These are phyloP conservation scores for Purpureocillium takamizusanense DNA, from an alignment of 2,329 filamentous ascomycete species.

Conservation along the genomic window DNA sequence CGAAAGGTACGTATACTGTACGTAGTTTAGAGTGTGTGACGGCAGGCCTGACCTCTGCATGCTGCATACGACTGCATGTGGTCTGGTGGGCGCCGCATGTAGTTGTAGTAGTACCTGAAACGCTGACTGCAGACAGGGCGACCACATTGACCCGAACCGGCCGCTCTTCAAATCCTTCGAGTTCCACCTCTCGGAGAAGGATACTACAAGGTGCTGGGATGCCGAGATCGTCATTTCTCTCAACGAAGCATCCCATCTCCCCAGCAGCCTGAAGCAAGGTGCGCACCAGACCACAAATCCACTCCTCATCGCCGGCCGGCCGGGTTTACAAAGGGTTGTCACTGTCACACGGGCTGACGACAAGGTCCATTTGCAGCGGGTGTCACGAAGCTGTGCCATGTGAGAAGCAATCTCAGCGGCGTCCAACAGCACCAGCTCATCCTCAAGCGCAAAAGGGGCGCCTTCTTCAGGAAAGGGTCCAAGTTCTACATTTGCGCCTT, in stretches of 20 bases:
- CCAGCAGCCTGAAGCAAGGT: constrained; percentile 27
- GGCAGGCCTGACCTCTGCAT: no score
- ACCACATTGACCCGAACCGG: constrained; percentile 25
- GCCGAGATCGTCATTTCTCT: constrained; percentile 29
- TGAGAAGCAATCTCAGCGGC: constrained; percentile 30
- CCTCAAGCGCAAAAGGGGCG: constrained; percentile 24
- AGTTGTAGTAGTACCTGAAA: no score
- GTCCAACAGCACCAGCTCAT: constrained; percentile 28
- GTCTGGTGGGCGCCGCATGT: no score
- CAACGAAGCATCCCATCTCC: constrained; percentile 24
- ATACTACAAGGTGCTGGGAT: constrained; percentile 25
- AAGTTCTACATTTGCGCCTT: constrained; percentile 31
- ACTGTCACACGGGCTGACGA: no score
- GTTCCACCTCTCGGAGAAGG: constrained; percentile 21
- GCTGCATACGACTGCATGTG: no score
- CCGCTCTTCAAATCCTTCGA: constrained; percentile 24
- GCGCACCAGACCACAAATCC: no score
- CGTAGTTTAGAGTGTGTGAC: no score
- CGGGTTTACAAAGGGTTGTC: no score
- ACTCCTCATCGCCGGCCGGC: no score
- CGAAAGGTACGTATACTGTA: constrained; percentile 23
- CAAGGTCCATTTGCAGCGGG: constrained; percentile 19
- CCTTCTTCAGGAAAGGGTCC: constrained; percentile 21
- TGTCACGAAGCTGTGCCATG: constrained; percentile 26
- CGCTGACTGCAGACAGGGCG: constrained; percentile 19